These are phyloP conservation scores for Akanthomyces dipterigenus DNA, from an alignment of 2,329 filamentous ascomycete genomes.

Conservation along the genomic window DNA sequence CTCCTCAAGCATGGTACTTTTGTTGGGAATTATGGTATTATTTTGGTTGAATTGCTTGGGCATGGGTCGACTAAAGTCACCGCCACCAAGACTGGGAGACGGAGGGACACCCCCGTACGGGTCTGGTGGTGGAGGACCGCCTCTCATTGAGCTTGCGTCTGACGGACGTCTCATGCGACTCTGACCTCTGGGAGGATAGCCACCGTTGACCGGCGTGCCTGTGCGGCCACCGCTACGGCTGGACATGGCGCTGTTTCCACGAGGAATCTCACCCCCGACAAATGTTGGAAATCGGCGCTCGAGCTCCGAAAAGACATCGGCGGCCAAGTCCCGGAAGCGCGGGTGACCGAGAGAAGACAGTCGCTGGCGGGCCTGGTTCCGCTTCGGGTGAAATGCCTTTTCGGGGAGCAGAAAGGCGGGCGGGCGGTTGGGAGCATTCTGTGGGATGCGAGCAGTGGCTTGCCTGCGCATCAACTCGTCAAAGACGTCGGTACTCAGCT, in stretches of 20 bases:
- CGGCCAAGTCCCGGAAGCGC: slow-evolving; percentile 85
- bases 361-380: slow-evolving; percentile 95
- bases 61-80: slow-evolving; percentile 67
- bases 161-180: slow-evolving; percentile 52
- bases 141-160: slow-evolving; percentile 55
- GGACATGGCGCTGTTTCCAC: slow-evolving; percentile 62
- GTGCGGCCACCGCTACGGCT: slow-evolving; percentile 51
- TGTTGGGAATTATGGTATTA: slow-evolving; percentile 95
- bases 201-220: slow-evolving; percentile 56
- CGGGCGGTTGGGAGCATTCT: slow-evolving; percentile 46
- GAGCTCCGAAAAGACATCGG: slow-evolving; percentile 92
- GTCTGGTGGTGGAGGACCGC: slow-evolving; percentile 31
- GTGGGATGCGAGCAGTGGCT: slow-evolving; percentile 50
- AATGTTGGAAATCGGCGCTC: slow-evolving; percentile 86
- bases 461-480: slow-evolving; percentile 90
- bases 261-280: slow-evolving; percentile 58
- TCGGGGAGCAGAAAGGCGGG: slow-evolving; percentile 78
- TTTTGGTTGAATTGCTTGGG: slow-evolving; percentile 82
- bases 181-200: slow-evolving; percentile 43
- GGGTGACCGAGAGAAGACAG: slow-evolving; percentile 81
- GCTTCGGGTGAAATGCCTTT: slow-evolving; percentile 86
- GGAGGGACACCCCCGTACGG: slow-evolving; percentile 49
- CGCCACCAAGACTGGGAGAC: slow-evolving; percentile 51
- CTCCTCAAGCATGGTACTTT: slow-evolving; percentile 95
- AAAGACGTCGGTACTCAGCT: slow-evolving; percentile 95